Percentiles rank a stretch among this genome's conserved stretches.
Evolutionary conservation across 176 grass and related monocot species (phyloP).

Genomic region (Carex littledalei): DNA sequence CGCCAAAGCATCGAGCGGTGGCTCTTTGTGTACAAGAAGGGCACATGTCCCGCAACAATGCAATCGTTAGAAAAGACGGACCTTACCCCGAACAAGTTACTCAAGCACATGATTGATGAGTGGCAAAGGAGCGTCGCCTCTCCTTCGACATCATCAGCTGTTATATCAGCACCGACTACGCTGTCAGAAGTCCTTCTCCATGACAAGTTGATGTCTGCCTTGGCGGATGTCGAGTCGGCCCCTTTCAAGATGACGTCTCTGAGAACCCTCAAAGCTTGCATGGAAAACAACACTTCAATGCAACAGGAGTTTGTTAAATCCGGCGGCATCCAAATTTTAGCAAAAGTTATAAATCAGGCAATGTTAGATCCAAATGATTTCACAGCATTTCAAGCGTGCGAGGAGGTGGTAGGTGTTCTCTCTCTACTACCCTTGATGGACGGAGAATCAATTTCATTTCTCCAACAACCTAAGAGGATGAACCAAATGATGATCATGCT

Average conservation of each 20-base stretch:
- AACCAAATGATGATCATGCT: constrained; percentile 42
- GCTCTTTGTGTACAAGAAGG: constrained; percentile 53
- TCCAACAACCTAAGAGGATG: constrained; percentile 41
- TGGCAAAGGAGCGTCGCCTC: constrained; percentile 35
- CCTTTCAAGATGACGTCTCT: constrained; percentile 79
- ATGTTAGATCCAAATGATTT: constrained; percentile 46
- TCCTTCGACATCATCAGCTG: constrained; percentile 23
- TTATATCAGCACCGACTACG: constrained; percentile 1
- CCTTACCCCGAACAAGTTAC: constrained; percentile 85
- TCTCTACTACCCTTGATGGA: constrained; percentile 41
- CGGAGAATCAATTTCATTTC: constrained; percentile 23
- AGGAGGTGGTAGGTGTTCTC: constrained; percentile 67
- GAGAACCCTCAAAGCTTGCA: constrained; percentile 30
- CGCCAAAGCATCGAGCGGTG: constrained; percentile 76
- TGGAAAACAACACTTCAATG: constrained; percentile 36
- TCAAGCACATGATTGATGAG: constrained; percentile 67
- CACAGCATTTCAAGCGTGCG: constrained; percentile 46
- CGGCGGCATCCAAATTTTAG: constrained; percentile 36
- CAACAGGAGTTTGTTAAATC: constrained; percentile 43
- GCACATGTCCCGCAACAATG: constrained; percentile 81
- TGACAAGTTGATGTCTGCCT: constrained; percentile 31
- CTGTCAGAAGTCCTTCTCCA: constrained; percentile 29
- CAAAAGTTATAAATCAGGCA: constrained; percentile 41
- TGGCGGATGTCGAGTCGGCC: constrained; percentile 40
- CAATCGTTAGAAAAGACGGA: constrained; percentile 48